These are phyloP conservation scores for Tremellales sp. DNA, from an alignment of 1,284 basidiomycete species.

Conservation along the genomic window DNA sequence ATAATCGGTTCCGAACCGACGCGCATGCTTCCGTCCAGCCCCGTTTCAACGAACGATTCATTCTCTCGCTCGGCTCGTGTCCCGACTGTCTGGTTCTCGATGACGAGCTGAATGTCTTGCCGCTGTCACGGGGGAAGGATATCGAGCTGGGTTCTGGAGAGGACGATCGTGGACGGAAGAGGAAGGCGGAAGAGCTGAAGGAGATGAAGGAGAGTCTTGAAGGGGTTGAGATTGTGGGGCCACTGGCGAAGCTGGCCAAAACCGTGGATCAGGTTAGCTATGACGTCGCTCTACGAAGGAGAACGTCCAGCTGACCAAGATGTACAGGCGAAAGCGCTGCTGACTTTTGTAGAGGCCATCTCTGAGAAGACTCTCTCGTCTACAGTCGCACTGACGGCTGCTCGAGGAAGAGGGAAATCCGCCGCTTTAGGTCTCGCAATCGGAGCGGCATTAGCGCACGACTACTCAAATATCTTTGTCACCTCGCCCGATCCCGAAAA, in stretches of 20 bases:
- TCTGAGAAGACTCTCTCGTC: constrained; percentile 88
- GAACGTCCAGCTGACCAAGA: not conserved
- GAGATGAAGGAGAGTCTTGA: constrained; percentile 75
- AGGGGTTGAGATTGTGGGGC: constrained; percentile 82
- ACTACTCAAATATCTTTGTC: constrained; percentile 97
- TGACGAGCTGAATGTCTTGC: constrained; percentile 96
- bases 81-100: constrained; percentile 90
- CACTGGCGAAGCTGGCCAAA: constrained; percentile 85
- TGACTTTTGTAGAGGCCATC: constrained; percentile 90
- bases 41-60: constrained; percentile 98
- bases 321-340: constrained; percentile 66
- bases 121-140: constrained; percentile 93
- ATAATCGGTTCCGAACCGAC: constrained; percentile 85
- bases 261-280: constrained; percentile 76
- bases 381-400: constrained; percentile 91
- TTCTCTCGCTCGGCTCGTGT: constrained; percentile 86
- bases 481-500: constrained; percentile 98
- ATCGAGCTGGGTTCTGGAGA: constrained; percentile 55
- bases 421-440: constrained; percentile 92
- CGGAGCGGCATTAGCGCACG: constrained; percentile 86
- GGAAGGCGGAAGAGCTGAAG: constrained; percentile 60
- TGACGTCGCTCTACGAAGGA: not conserved
- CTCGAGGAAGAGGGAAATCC: constrained; percentile 93
- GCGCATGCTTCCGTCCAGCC: constrained; percentile 86
- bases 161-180: constrained; percentile 43